Percentiles rank a stretch among this genome's conserved stretches.
Conservation (phyloP, 179 eudicot species). For the Patellifolia procumbens region DNA sequence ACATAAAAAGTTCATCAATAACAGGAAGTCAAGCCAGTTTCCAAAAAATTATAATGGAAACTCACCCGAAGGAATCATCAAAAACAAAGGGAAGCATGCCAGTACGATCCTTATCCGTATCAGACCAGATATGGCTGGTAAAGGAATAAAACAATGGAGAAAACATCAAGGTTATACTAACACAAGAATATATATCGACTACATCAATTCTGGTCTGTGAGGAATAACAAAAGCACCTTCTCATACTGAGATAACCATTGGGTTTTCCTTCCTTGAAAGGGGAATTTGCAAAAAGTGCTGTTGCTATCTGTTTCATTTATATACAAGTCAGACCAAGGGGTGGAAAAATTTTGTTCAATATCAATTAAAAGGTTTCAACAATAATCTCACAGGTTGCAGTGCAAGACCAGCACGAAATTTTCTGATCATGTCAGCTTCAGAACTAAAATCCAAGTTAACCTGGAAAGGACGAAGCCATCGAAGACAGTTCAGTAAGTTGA, state of each 20-base stretch:
- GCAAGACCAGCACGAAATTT: constrained; percentile 97
- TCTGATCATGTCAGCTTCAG: constrained; percentile 95
- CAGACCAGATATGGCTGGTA: constrained; percentile 93
- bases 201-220: neutral
- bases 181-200: constrained; percentile 2
- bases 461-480: constrained; percentile 26
- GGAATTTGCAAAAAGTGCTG: constrained; percentile 97
- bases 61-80: constrained; percentile 94
- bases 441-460: constrained; percentile 95
- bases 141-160: constrained; percentile 22
- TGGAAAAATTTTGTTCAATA: neutral
- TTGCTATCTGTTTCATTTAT: constrained; percentile 68
- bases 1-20: neutral
- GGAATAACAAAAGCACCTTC: constrained; percentile 57
- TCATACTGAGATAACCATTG: constrained; percentile 93
- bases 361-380: constrained; percentile 14
- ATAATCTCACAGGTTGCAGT: constrained; percentile 83
- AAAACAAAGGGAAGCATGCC: constrained; percentile 99
- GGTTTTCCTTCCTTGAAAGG: constrained; percentile 98
- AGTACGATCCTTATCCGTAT: constrained; percentile 83
- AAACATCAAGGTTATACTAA: constrained; percentile 21
- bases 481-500: constrained; percentile 12
- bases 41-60: neutral
- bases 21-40: neutral
- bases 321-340: constrained; percentile 31